Conservation (phyloP, 257 asterid species). For the Scutellaria minor region DNA sequence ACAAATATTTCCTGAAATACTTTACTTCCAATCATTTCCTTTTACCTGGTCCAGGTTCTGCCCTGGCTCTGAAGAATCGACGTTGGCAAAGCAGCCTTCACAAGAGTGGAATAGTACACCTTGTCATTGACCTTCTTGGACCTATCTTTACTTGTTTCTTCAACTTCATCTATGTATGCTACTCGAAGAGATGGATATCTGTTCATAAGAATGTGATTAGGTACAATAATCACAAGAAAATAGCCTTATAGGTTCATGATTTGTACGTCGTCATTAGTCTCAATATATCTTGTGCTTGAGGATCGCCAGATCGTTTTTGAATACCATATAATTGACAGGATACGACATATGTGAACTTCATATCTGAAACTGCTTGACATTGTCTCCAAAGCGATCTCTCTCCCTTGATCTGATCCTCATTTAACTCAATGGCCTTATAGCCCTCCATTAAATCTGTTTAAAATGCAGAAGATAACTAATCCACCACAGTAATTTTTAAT, state of each 20-base stretch:
- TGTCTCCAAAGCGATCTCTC: slow-evolving; percentile 81
- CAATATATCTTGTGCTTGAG: slow-evolving; percentile 87
- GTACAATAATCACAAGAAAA: slow-evolving; percentile 22
- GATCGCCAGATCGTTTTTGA: slow-evolving; percentile 88
- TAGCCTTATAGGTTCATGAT: slow-evolving; percentile 7
- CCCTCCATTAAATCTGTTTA: slow-evolving; percentile 85
- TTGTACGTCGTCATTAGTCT: slow-evolving; percentile 84
- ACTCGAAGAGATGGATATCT: slow-evolving; percentile 92
- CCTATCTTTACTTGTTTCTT: slow-evolving; percentile 76
- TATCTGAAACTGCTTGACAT: slow-evolving; percentile 89
- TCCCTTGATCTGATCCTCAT: slow-evolving; percentile 82
- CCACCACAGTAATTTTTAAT: slow-evolving; percentile 14
- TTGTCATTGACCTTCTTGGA: slow-evolving; percentile 71
- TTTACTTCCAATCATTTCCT: slow-evolving; percentile 10
- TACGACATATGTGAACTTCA: slow-evolving; percentile 89
- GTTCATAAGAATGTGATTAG: slow-evolving; percentile 29
- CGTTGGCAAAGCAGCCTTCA: slow-evolving; percentile 86
- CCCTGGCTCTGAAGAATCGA: slow-evolving; percentile 76
- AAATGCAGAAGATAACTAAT: slow-evolving; percentile 20
- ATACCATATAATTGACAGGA: slow-evolving; percentile 89
- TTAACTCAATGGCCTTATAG: slow-evolving; percentile 85
- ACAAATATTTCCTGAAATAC: background rate
- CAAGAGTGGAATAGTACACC: slow-evolving; percentile 85
- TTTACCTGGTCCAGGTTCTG: slow-evolving; percentile 92
- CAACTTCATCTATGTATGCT: slow-evolving; percentile 90